These are phyloP conservation scores for Chionographis japonica DNA, from an alignment of 106 monocot genomes.

Conservation along the genomic window DNA sequence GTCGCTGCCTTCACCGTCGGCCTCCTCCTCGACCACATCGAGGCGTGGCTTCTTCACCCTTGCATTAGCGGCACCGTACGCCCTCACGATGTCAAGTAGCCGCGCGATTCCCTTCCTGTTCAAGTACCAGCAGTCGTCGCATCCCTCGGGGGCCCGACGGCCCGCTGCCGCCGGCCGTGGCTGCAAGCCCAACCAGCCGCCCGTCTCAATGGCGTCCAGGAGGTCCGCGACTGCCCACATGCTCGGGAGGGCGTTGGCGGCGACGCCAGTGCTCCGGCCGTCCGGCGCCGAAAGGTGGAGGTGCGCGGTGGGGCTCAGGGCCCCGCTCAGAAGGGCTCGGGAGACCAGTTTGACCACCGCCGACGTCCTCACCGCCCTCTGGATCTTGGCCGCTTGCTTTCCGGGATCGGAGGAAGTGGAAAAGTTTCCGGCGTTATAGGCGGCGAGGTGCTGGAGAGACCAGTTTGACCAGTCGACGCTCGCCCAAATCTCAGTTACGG, in stretches of 20 bases:
- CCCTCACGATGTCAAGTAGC: constrained; percentile 8
- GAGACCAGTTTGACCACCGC: constrained; percentile 40
- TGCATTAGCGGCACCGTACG: neutral
- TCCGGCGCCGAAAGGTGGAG: constrained; percentile 1
- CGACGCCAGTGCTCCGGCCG: too few species aligned
- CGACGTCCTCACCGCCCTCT: constrained; percentile 42
- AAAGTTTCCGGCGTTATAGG: too few species aligned
- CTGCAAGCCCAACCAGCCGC: neutral
- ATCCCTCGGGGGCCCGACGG: neutral
- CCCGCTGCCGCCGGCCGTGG: neutral
- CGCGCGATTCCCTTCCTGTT: constrained; percentile 8
- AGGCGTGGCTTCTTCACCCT: constrained; percentile 5
- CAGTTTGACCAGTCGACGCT: too few species aligned
- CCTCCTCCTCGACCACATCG: neutral
- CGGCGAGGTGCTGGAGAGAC: too few species aligned
- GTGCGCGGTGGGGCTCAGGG: constrained; percentile 29
- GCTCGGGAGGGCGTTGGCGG: constrained; percentile 5
- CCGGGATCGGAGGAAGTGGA: too few species aligned
- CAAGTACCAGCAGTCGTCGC: constrained; percentile 3
- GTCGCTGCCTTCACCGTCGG: neutral
- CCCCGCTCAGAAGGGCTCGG: constrained; percentile 40
- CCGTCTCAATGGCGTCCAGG: constrained; percentile 19
- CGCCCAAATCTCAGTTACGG: too few species aligned
- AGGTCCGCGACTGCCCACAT: constrained; percentile 8
- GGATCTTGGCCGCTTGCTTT: constrained; percentile 4